phyloP scores from a whole-genome alignment of 139 green algal species.

The Picochlorum sp. region DNA sequence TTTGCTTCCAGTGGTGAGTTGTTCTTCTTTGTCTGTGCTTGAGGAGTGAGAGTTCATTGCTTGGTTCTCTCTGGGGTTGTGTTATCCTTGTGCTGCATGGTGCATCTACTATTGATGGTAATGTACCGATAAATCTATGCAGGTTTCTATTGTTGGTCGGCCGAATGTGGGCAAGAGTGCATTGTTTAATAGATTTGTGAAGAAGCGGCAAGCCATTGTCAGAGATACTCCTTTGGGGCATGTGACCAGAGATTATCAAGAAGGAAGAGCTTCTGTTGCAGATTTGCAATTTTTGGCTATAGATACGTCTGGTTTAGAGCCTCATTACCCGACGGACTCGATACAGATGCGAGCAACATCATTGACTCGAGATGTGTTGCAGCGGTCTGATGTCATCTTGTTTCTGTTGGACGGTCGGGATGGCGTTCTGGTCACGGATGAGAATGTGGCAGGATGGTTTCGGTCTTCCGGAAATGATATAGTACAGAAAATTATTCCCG shows the following conservation, averaged over 20 bases:
- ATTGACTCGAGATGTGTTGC: conserved; percentile 50
- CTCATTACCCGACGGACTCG: conserved; percentile 20
- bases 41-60: too few relatives aligned
- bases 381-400: conserved; percentile 47
- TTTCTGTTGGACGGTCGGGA: conserved; percentile 67
- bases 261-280: conserved; percentile 58
- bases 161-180: conserved; percentile 90
- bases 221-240: conserved; percentile 82
- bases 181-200: conserved; percentile 77
- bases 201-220: conserved; percentile 59
- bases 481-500: conserved; percentile 41
- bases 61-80: too few relatives aligned
- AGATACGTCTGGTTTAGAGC: conserved; percentile 88
- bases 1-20: too few relatives aligned
- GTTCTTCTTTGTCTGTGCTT: too few relatives aligned
- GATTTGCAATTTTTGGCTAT: conserved; percentile 75
- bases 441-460: conserved; percentile 69
- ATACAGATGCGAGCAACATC: conserved; percentile 56
- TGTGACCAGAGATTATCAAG: conserved; percentile 85
- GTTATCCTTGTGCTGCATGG: too few relatives aligned
- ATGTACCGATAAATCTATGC: background rate
- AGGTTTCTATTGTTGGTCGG: conserved; percentile 70
- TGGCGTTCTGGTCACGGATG: conserved; percentile 49
- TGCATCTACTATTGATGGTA: background rate
- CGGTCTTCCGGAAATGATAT: conserved; percentile 2